phyloP scores from a whole-genome alignment of 139 green algal species.

The Chlorokybus atmophyticus region DNA sequence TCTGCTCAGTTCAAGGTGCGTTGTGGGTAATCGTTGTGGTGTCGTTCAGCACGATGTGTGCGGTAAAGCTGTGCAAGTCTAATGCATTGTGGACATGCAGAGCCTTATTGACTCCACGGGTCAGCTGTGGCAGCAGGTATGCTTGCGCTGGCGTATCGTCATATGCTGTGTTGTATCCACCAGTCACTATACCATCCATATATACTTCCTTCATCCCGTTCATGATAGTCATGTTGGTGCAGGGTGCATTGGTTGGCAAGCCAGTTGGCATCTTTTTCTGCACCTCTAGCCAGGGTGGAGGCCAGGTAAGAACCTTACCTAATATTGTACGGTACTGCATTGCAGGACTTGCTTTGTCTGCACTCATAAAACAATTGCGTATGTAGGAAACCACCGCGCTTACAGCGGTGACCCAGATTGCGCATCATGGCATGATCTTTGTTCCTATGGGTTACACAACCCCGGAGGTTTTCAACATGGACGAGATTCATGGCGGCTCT shows the following conservation, averaged over 20 bases:
- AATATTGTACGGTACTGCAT: no score
- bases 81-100: no score
- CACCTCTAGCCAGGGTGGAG: constrained; percentile 53
- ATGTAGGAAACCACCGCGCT: not conserved
- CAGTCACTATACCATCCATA: no score
- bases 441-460: constrained; percentile 50
- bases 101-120: constrained; percentile 64
- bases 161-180: no score
- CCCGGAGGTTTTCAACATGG: constrained; percentile 14
- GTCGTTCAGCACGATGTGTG: no score
- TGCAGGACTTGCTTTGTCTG: no score
- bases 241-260: constrained; percentile 47
- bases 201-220: no score
- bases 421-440: constrained; percentile 74
- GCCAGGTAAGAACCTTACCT: constrained; percentile 41
- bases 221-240: no score
- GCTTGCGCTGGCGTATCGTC: no score
- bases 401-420: constrained; percentile 49
- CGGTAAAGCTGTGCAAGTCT: no score
- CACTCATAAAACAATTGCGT: no score
- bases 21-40: no score
- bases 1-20: constrained; percentile 52
- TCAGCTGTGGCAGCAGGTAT: constrained; percentile 39
- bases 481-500: constrained; percentile 39
- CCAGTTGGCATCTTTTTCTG: constrained; percentile 37